Evolutionary conservation across 352 stramenopile genomes (phyloP).

Genomic region (Phytophthora pluvialis): DNA sequence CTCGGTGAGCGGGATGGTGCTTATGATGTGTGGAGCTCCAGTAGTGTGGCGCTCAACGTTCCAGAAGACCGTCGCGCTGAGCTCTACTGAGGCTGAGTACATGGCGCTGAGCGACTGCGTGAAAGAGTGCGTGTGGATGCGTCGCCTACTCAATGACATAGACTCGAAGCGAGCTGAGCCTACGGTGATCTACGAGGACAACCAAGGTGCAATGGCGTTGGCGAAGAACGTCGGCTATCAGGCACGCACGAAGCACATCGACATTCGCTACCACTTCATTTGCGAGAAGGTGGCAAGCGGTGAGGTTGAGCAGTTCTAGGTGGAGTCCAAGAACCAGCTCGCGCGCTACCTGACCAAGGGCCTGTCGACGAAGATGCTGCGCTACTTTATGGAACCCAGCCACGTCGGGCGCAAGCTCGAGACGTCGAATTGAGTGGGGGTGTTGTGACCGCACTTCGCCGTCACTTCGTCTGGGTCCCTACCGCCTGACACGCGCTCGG

Average conservation of each 20-base stretch:
- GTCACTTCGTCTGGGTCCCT: no score
- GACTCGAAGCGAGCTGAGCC: background rate
- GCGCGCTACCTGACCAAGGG: slow-evolving; percentile 29
- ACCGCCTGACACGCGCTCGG: no score
- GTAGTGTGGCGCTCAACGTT: slow-evolving; percentile 24
- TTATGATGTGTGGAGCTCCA: slow-evolving; percentile 23
- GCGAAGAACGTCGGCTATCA: slow-evolving; percentile 35
- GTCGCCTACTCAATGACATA: slow-evolving; percentile 21
- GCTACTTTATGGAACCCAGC: slow-evolving; percentile 8
- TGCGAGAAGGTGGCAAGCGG: slow-evolving; percentile 19
- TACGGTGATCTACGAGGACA: slow-evolving; percentile 32
- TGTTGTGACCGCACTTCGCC: no score
- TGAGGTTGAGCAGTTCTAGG: slow-evolving; percentile 19
- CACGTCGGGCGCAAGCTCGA: no score
- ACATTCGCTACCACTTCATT: slow-evolving; percentile 35
- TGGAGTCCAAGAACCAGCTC: slow-evolving; percentile 29
- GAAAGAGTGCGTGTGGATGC: slow-evolving; percentile 29
- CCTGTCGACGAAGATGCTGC: slow-evolving; percentile 25
- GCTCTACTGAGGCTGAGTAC: slow-evolving; percentile 36
- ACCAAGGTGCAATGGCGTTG: slow-evolving; percentile 33
- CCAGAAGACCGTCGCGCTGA: slow-evolving; percentile 34
- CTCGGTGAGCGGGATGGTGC: slow-evolving; percentile 24
- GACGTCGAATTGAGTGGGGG: slow-evolving; percentile 1
- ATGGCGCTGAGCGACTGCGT: slow-evolving; percentile 29
- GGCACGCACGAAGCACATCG: slow-evolving; percentile 30